Evolutionary conservation across 2,329 filamentous ascomycete genomes (phyloP).

Genomic region (Rugonectria rugulosa): DNA sequence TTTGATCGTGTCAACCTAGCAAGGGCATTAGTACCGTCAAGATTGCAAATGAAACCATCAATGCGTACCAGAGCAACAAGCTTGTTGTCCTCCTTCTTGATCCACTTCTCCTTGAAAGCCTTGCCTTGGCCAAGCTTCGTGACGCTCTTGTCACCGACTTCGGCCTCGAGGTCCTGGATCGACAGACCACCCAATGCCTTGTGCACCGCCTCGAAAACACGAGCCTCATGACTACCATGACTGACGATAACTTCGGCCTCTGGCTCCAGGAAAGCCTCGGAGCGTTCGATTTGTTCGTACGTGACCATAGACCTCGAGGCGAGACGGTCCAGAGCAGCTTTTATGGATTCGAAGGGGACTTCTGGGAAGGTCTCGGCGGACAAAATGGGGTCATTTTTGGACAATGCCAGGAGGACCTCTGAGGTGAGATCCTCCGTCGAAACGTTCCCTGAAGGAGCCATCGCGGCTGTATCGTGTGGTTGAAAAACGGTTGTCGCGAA

Average conservation of each 20-base stretch:
- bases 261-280: slow-evolving; percentile 77
- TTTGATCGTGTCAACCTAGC: slow-evolving; percentile 73
- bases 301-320: slow-evolving; percentile 84
- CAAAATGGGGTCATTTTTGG: slow-evolving; percentile 65
- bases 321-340: slow-evolving; percentile 87
- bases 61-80: slow-evolving; percentile 59
- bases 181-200: slow-evolving; percentile 80
- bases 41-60: not conserved
- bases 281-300: slow-evolving; percentile 83
- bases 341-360: slow-evolving; percentile 73
- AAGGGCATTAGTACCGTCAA: slow-evolving; percentile 12
- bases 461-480: slow-evolving; percentile 12
- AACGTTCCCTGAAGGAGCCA: slow-evolving; percentile 19
- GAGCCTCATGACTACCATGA: slow-evolving; percentile 83
- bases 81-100: slow-evolving; percentile 67
- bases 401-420: slow-evolving; percentile 72
- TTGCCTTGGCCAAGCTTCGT: slow-evolving; percentile 91
- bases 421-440: slow-evolving; percentile 64
- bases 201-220: slow-evolving; percentile 78
- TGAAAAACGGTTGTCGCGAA: slow-evolving; percentile 19
- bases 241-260: slow-evolving; percentile 76
- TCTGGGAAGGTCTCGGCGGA: slow-evolving; percentile 75
- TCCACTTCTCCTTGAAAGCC: slow-evolving; percentile 86
- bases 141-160: slow-evolving; percentile 75
- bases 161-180: slow-evolving; percentile 74